phyloP scores from a whole-genome alignment of 2,329 filamentous ascomycete species.

The Coniochaeta hoffmannii region DNA sequence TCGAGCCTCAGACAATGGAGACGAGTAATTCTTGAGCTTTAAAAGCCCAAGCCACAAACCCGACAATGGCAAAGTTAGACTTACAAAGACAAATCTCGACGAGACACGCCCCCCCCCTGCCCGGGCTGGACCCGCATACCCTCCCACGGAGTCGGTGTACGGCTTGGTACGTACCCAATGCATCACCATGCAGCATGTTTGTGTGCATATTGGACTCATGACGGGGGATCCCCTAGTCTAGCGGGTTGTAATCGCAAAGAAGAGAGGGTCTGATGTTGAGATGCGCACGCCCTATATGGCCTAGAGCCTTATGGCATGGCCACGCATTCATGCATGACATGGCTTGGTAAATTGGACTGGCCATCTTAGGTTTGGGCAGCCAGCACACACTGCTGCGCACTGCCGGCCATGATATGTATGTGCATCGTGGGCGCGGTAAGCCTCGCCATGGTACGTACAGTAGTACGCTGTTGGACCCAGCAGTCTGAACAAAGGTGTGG shows the following conservation, averaged over 20 bases:
- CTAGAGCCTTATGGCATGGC: slow-evolving; percentile 29
- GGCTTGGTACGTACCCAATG: neutral
- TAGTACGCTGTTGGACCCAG: neutral
- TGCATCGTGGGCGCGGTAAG: neutral
- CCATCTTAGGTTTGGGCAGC: slow-evolving; percentile 6
- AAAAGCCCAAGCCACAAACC: neutral
- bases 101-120: neutral
- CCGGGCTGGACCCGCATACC: neutral
- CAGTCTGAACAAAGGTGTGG: neutral
- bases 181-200: neutral
- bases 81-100: neutral
- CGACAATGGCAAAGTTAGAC: neutral
- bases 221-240: neutral
- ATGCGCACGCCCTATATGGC: slow-evolving; percentile 26
- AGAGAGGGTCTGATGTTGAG: slow-evolving; percentile 15
- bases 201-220: neutral
- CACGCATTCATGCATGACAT: slow-evolving; percentile 38
- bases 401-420: neutral
- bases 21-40: neutral
- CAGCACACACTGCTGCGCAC: slow-evolving; percentile 6
- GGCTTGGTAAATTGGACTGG: slow-evolving; percentile 7
- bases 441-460: neutral
- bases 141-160: neutral
- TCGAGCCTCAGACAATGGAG: neutral
- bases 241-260: neutral